Evolutionary conservation across 2,329 filamentous ascomycete species (phyloP).

Genomic region (Gaeumannomyces tritici): DNA sequence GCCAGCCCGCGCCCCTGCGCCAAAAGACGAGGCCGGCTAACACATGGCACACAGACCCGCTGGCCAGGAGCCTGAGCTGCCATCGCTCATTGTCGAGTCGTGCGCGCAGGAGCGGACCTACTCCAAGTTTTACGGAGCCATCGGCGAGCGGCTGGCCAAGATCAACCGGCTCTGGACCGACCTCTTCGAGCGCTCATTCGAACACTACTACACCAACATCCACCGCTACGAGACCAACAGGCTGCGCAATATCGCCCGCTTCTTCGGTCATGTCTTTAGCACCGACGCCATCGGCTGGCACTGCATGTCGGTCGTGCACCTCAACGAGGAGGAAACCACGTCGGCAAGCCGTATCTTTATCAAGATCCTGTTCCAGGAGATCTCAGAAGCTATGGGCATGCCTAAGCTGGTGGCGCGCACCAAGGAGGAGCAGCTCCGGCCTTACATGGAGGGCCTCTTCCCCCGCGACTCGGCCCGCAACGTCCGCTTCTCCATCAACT

Average conservation of each 20-base stretch:
- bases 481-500: conserved; percentile 96
- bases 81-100: conserved; percentile 95
- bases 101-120: conserved; percentile 96
- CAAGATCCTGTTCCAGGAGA: conserved; percentile 93
- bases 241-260: conserved; percentile 85
- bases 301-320: conserved; percentile 69
- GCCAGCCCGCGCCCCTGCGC: neutral
- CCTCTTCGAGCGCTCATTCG: conserved; percentile 82
- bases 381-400: conserved; percentile 80
- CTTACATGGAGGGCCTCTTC: conserved; percentile 78
- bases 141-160: conserved; percentile 91
- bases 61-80: conserved; percentile 81
- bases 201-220: conserved; percentile 93
- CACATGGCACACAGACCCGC: conserved; percentile 37
- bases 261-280: conserved; percentile 86
- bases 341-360: conserved; percentile 96
- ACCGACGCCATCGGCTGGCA: conserved; percentile 91
- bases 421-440: conserved; percentile 67
- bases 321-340: conserved; percentile 96
- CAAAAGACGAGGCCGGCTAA: neutral
- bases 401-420: conserved; percentile 67
- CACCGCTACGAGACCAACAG: conserved; percentile 95
- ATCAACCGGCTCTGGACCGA: conserved; percentile 92
- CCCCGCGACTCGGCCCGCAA: conserved; percentile 82
- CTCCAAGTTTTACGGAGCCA: conserved; percentile 92